Percentiles rank a stretch among this genome's conserved stretches.
Conservation (phyloP, 257 asterid species). For the Fraxinus pennsylvanica region DNA sequence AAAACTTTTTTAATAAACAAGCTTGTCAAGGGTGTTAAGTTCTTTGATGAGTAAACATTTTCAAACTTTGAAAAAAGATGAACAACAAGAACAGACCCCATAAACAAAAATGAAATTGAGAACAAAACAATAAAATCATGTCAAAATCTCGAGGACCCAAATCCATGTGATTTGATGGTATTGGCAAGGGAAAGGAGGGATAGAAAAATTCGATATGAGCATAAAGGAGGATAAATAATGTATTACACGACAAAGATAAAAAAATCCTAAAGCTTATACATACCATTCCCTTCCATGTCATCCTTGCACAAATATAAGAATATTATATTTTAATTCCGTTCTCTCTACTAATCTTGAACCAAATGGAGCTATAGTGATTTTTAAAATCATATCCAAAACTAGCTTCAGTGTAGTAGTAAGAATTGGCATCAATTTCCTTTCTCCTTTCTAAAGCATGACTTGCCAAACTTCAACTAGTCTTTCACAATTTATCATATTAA, state of each 20-base stretch:
- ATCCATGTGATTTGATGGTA: not conserved
- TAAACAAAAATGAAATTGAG: not conserved
- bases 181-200: not conserved
- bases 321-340: not conserved
- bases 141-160: not conserved
- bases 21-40: not conserved
- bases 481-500: not conserved
- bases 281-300: not conserved
- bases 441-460: not conserved
- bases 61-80: not conserved
- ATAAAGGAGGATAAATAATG: not conserved
- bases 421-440: not conserved
- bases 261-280: not conserved
- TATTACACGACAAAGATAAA: too few species aligned
- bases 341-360: not conserved
- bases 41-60: not conserved
- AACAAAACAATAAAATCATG: not conserved
- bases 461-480: not conserved
- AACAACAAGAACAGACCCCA: not conserved
- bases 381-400: not conserved
- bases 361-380: not conserved
- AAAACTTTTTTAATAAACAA: not conserved
- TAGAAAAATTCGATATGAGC: not conserved
- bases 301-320: not conserved
- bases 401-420: not conserved